A percentile compares a stretch with the other conserved stretches of the same genome.
phyloP scores from a whole-genome alignment of 2,329 filamentous ascomycete species.

The Dactylellina parvicollis region DNA sequence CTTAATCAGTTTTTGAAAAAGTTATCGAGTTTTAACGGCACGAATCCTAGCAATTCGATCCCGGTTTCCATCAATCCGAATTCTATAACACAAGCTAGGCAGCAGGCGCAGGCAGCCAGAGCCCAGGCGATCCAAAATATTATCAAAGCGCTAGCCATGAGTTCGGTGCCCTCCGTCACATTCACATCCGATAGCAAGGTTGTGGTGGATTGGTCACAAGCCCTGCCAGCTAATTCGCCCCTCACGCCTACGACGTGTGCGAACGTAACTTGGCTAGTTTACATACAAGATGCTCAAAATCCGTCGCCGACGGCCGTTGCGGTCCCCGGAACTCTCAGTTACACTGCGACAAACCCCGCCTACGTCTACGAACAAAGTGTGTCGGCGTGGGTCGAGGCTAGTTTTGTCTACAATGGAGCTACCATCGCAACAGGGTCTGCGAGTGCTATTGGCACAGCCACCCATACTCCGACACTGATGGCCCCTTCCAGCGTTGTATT shows the following conservation, averaged over 20 bases:
- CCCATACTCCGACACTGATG: neutral
- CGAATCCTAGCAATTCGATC: too few relatives aligned
- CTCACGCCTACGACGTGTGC: neutral
- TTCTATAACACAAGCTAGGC: constrained; percentile 5
- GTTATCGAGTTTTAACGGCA: too few relatives aligned
- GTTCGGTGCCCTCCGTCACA: neutral
- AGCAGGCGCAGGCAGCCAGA: neutral
- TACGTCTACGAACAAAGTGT: neutral
- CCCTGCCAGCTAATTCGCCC: neutral
- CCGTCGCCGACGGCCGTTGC: neutral
- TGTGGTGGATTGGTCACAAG: neutral
- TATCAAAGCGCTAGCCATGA: neutral
- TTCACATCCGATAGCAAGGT: neutral
- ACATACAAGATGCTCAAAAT: constrained; percentile 1
- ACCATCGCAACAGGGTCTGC: neutral
- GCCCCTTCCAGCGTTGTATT: constrained; percentile 1
- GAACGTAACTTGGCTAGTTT: neutral
- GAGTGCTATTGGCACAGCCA: neutral
- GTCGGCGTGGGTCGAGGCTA: neutral
- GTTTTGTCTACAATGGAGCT: neutral
- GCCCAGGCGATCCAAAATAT: neutral
- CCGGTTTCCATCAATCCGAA: too few relatives aligned
- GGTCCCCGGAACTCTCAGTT: neutral
- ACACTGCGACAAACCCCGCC: neutral
- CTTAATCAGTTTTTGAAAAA: too few relatives aligned